These are phyloP conservation scores for Gloeostereum incarnatum DNA, from an alignment of 768 basidiomycete genomes.

Conservation along the genomic window DNA sequence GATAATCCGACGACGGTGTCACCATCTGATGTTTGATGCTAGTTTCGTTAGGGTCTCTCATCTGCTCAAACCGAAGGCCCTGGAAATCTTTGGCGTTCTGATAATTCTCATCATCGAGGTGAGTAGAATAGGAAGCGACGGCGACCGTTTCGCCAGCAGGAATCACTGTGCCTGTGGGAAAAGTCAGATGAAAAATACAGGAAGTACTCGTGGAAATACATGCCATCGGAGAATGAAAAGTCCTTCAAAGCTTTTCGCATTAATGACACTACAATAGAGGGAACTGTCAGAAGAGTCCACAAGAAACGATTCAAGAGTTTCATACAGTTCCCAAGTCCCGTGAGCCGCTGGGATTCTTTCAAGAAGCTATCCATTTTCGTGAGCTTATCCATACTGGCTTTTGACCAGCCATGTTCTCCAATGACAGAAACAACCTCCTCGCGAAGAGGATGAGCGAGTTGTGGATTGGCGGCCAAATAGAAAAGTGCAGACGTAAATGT, in stretches of 20 bases:
- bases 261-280: conserved; percentile 12
- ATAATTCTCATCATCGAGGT: conserved; percentile 23
- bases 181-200: no score
- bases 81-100: conserved; percentile 31
- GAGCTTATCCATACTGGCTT: conserved; percentile 26
- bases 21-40: conserved; percentile 23
- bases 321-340: conserved; percentile 20
- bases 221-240: conserved; percentile 20
- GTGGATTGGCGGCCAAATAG: conserved; percentile 24
- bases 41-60: conserved; percentile 23
- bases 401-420: conserved; percentile 26
- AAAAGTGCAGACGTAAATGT: conserved; percentile 25
- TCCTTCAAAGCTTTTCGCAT: conserved; percentile 13
- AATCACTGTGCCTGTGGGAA: no score
- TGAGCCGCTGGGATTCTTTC: conserved; percentile 26
- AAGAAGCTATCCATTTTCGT: conserved; percentile 36
- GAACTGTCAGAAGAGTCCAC: neutral
- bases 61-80: conserved; percentile 36
- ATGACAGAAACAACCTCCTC: conserved; percentile 32
- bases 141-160: conserved; percentile 17
- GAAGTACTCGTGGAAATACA: no score
- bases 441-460: conserved; percentile 23
- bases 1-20: conserved; percentile 18
- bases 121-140: conserved; percentile 13
- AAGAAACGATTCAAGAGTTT: neutral